phyloP scores from a whole-genome alignment of 352 stramenopile genomes.

The Sclerospora graminicola region DNA sequence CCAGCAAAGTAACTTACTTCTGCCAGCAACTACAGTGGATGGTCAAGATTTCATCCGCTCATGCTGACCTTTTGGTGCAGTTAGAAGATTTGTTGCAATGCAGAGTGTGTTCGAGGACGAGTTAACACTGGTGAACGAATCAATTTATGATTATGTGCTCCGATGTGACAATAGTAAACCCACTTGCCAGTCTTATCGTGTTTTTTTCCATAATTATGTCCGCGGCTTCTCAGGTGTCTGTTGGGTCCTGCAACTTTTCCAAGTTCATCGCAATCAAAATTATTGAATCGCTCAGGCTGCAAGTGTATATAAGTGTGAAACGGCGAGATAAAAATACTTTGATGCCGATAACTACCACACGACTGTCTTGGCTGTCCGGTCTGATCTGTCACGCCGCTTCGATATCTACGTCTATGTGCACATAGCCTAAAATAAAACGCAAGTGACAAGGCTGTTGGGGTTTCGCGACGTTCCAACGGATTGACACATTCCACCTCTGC shows the following conservation, averaged over 20 bases:
- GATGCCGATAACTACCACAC: slow-evolving; percentile 6
- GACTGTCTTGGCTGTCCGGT: slow-evolving; percentile 9
- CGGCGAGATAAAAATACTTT: slow-evolving; percentile 21
- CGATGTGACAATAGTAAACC: no score
- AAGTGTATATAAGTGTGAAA: slow-evolving; percentile 19
- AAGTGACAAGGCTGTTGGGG: slow-evolving; percentile 15
- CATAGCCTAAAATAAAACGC: slow-evolving; percentile 30
- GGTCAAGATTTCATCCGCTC: no score
- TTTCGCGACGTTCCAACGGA: slow-evolving; percentile 16
- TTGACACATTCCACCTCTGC: slow-evolving; percentile 17
- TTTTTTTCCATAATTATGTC: slow-evolving; percentile 24
- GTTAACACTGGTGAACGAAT: no score
- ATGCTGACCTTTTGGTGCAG: no score
- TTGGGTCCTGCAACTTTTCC: slow-evolving; percentile 20
- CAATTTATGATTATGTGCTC: no score
- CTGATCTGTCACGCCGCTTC: slow-evolving; percentile 6
- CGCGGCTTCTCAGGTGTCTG: slow-evolving; percentile 11
- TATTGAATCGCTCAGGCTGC: slow-evolving; percentile 15
- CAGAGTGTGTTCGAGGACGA: no score
- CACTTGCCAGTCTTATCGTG: slow-evolving; percentile 17
- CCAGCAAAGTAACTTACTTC: no score
- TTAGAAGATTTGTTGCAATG: no score
- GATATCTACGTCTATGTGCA: slow-evolving; percentile 10
- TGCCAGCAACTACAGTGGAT: no score
- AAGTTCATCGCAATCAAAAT: slow-evolving; percentile 3